phyloP scores from a whole-genome alignment of 2,329 filamentous ascomycete species.

The Pseudocercospora fijiensis region DNA sequence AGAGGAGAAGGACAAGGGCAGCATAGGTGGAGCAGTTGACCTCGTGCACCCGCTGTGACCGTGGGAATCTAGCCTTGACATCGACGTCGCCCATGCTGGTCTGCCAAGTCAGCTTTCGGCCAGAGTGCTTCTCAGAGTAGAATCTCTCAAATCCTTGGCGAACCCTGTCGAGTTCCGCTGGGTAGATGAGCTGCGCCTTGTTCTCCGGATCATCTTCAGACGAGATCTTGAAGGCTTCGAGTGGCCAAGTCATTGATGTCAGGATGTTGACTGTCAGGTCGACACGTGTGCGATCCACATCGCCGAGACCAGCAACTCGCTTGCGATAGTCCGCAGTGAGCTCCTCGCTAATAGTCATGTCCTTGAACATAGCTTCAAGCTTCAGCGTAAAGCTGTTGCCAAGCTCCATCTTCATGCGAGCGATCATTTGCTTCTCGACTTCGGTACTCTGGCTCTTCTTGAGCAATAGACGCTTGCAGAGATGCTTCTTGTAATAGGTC shows the following conservation, averaged over 20 bases:
- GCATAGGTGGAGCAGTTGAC: conserved; percentile 89
- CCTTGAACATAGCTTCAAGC: conserved; percentile 96
- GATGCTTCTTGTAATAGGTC: conserved; percentile 95
- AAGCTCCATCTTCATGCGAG: conserved; percentile 93
- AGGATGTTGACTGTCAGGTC: conserved; percentile 84
- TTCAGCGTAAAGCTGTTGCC: conserved; percentile 92
- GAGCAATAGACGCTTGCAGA: conserved; percentile 82
- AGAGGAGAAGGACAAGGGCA: conserved; percentile 85
- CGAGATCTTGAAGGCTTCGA: conserved; percentile 73
- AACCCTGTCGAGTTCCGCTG: conserved; percentile 68
- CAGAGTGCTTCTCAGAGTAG: conserved; percentile 83
- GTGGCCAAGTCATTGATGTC: conserved; percentile 92
- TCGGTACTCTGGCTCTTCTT: conserved; percentile 88
- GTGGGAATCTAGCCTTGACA: conserved; percentile 75
- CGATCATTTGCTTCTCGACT: conserved; percentile 92
- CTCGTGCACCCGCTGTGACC: conserved; percentile 68
- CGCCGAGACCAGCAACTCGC: conserved; percentile 61
- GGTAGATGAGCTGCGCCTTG: conserved; percentile 66
- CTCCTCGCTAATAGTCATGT: conserved; percentile 85
- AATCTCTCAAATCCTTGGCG: conserved; percentile 85
- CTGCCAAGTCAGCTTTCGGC: conserved; percentile 83
- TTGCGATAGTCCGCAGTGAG: conserved; percentile 74
- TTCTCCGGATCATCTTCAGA: conserved; percentile 53
- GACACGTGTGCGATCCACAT: conserved; percentile 60
- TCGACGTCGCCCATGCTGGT: conserved; percentile 78